Conservation (phyloP, 768 basidiomycete species). For the Mycena floridula region DNA sequence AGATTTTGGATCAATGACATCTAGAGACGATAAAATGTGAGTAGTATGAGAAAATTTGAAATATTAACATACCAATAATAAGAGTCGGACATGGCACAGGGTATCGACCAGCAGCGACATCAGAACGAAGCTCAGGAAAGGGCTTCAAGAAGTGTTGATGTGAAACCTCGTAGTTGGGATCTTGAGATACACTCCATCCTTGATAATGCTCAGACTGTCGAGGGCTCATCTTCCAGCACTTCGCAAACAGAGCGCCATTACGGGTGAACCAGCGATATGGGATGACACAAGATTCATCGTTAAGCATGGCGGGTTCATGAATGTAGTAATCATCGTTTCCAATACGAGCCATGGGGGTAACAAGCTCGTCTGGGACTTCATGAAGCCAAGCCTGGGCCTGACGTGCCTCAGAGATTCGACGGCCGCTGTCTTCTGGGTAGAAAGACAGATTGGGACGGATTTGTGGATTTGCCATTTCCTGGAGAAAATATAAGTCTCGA, state of each 20-base stretch:
- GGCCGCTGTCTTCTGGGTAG: too few species aligned
- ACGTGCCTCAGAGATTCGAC: too few species aligned
- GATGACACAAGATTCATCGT: not conserved
- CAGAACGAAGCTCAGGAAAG: not conserved
- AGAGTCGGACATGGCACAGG: not conserved
- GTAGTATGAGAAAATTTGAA: not conserved
- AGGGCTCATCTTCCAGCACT: not conserved
- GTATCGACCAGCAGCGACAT: not conserved
- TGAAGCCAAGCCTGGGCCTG: too few species aligned
- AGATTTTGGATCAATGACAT: too few species aligned
- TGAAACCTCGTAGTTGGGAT: not conserved
- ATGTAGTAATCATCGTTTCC: constrained; percentile 1
- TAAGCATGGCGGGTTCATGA: not conserved
- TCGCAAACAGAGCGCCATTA: not conserved
- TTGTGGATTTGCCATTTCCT: too few species aligned
- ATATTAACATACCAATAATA: not conserved
- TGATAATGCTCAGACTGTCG: not conserved
- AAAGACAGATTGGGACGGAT: too few species aligned
- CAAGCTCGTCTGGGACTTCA: not conserved
- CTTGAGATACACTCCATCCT: not conserved
- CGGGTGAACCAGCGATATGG: constrained; percentile 1
- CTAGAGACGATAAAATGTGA: not conserved
- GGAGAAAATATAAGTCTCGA: too few species aligned
- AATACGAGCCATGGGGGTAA: constrained; percentile 1
- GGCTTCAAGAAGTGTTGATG: not conserved